A percentile compares a stretch with the other conserved stretches of the same genome.
Conservation (phyloP, 495 filamentous ascomycete genomes). For the Neurospora terricola region DNA sequence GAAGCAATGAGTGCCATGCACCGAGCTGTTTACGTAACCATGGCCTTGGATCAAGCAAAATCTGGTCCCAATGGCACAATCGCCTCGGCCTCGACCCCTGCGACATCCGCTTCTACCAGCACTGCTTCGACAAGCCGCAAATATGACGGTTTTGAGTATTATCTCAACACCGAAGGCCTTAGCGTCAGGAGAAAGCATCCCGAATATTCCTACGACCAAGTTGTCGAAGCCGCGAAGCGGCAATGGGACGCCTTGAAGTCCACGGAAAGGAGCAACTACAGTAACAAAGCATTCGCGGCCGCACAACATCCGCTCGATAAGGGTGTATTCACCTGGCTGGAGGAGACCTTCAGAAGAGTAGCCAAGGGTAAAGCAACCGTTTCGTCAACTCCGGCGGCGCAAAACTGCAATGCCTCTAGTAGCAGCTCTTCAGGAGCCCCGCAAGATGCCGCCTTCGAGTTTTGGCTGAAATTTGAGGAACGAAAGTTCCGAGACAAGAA, state of each 20-base stretch:
- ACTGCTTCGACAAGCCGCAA: too few species aligned
- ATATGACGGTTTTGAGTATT: too few species aligned
- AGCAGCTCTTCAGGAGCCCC: not conserved
- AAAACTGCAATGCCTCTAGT: not conserved
- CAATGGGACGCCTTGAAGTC: not conserved
- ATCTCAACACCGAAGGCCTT: too few species aligned
- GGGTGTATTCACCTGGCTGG: not conserved
- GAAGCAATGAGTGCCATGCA: too few species aligned
- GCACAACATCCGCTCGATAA: not conserved
- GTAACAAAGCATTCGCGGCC: not conserved
- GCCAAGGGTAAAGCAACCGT: not conserved
- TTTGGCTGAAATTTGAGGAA: not conserved
- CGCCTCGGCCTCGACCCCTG: too few species aligned
- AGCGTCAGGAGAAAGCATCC: not conserved
- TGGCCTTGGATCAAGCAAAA: too few species aligned
- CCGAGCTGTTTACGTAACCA: too few species aligned
- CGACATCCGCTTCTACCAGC: too few species aligned
- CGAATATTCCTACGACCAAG: not conserved
- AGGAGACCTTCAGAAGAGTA: not conserved
- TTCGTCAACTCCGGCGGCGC: not conserved
- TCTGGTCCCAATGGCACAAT: too few species aligned
- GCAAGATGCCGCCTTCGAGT: not conserved
- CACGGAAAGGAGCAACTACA: not conserved
- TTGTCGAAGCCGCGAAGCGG: not conserved
- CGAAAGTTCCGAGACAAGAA: not conserved